Evolutionary conservation across 352 stramenopile genomes (phyloP).

Genomic region (Pythium periplocum): DNA sequence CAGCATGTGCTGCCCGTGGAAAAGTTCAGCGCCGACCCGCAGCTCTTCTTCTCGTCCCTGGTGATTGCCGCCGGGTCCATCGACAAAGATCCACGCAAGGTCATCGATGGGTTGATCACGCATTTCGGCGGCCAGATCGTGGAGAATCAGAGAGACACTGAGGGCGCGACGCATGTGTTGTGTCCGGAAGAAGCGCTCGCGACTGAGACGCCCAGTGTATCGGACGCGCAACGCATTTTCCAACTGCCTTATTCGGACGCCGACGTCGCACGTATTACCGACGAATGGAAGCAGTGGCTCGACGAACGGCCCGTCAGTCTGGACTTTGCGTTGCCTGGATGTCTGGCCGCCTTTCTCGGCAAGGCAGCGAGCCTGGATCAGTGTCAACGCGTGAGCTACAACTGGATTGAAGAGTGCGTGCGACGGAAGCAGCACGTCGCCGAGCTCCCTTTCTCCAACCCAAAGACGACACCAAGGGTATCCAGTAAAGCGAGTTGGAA

Average conservation of each 20-base stretch:
- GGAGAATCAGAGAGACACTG: conserved; percentile 35
- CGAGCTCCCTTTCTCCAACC: conserved; percentile 33
- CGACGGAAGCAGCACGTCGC: conserved; percentile 39
- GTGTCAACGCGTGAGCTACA: conserved; percentile 67
- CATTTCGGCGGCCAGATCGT: conserved; percentile 81
- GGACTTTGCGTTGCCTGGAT: conserved; percentile 51
- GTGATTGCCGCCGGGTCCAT: conserved; percentile 67
- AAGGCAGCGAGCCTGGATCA: conserved; percentile 37
- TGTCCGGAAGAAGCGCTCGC: conserved; percentile 39
- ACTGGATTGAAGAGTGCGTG: conserved; percentile 82
- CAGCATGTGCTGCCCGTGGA: conserved; percentile 58
- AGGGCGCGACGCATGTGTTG: conserved; percentile 66
- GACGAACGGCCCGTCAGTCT: conserved; percentile 20
- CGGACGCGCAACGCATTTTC: conserved; percentile 34
- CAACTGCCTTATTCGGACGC: conserved; percentile 39
- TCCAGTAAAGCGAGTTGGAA: conserved; percentile 12
- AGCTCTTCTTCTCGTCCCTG: conserved; percentile 72
- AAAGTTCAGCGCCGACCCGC: conserved; percentile 71
- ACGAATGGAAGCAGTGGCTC: conserved; percentile 43
- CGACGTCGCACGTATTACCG: conserved; percentile 31
- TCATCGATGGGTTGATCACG: conserved; percentile 72
- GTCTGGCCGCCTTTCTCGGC: conserved; percentile 50
- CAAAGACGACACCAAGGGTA: neutral
- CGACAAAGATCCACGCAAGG: conserved; percentile 73
- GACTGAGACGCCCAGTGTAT: conserved; percentile 11